phyloP scores from a whole-genome alignment of 2,329 filamentous ascomycete genomes.

The Colletotrichum lindemuthianum region DNA sequence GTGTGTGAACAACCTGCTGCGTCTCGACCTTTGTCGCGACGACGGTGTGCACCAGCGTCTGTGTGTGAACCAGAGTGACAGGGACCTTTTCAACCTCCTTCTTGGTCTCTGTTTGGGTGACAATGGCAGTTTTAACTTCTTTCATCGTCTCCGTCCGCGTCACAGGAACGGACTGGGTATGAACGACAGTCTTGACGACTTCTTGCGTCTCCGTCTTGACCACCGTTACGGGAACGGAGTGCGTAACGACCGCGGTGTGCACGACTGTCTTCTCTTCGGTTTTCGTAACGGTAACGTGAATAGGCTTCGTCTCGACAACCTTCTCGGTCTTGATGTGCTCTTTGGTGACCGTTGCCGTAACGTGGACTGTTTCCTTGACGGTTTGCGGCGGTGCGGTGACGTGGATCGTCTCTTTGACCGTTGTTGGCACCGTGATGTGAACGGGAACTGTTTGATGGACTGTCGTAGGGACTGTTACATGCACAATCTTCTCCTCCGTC shows the following conservation, averaged over 20 bases:
- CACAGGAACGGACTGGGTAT: constrained; percentile 14
- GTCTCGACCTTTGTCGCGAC: constrained; percentile 12
- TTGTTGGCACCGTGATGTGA: constrained; percentile 17
- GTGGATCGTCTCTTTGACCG: constrained; percentile 19
- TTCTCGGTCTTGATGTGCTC: constrained; percentile 11
- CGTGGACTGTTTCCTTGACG: constrained; percentile 30
- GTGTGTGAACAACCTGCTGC: constrained; percentile 14
- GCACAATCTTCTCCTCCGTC: constrained; percentile 7
- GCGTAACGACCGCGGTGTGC: constrained; percentile 15
- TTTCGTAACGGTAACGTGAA: constrained; percentile 18
- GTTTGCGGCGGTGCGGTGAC: constrained; percentile 12
- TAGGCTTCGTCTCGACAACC: constrained; percentile 9
- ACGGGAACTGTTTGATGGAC: constrained; percentile 23
- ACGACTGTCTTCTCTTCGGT: constrained; percentile 23
- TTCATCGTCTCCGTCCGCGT: constrained; percentile 16
- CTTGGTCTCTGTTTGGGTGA: constrained; percentile 4
- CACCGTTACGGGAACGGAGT: constrained; percentile 15
- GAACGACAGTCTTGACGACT: constrained; percentile 13
- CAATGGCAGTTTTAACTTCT: constrained; percentile 6
- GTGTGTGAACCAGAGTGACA: neutral
- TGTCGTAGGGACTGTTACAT: constrained; percentile 14
- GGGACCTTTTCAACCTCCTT: constrained; percentile 11
- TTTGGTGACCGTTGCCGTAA: constrained; percentile 8
- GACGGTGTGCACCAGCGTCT: constrained; percentile 21
- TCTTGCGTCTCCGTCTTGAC: constrained; percentile 24